These are phyloP conservation scores for Coemansia sp. DNA, from an alignment of 192 early-diverging fungal genomes.

Conservation along the genomic window DNA sequence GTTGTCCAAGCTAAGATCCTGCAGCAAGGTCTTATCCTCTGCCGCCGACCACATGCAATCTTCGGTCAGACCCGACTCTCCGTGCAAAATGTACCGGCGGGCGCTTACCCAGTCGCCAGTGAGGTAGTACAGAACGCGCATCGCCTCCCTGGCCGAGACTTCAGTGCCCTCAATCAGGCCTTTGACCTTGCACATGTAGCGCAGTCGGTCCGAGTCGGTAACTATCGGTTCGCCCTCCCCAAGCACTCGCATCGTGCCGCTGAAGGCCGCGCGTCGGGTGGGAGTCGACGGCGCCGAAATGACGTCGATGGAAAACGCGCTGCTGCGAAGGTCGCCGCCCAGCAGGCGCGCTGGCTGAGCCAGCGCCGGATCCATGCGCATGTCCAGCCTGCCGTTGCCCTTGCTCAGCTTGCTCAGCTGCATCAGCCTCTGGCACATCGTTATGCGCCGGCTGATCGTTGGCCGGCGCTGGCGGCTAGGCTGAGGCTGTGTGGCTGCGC, in stretches of 20 bases:
- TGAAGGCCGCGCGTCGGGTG: slow-evolving; percentile 28
- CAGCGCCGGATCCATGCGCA: slow-evolving; percentile 2
- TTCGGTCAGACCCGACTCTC: slow-evolving; percentile 5
- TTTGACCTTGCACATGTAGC: slow-evolving; percentile 44
- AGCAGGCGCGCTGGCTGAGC: slow-evolving; percentile 9
- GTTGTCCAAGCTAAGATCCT: slow-evolving; percentile 8
- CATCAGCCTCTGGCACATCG: slow-evolving; percentile 40
- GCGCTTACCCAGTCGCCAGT: slow-evolving; percentile 47
- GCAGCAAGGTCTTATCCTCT: slow-evolving; percentile 30
- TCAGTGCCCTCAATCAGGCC: slow-evolving; percentile 31
- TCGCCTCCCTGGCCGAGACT: slow-evolving; percentile 25
- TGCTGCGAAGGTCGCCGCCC: background rate
- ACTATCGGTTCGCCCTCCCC: slow-evolving; percentile 33
- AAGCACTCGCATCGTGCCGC: slow-evolving; percentile 46
- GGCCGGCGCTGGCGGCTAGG: slow-evolving; percentile 24
- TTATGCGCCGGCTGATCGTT: slow-evolving; percentile 7
- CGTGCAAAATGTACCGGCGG: slow-evolving; percentile 26
- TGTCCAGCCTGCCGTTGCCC: background rate
- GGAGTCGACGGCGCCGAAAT: slow-evolving; percentile 25
- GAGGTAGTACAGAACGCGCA: slow-evolving; percentile 35
- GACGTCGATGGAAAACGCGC: background rate
- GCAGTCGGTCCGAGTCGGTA: slow-evolving; percentile 22
- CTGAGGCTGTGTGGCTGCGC: slow-evolving; percentile 9
- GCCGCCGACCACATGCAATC: slow-evolving; percentile 32
- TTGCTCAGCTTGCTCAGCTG: slow-evolving; percentile 23